Evolutionary conservation across 306 rosid genomes (phyloP).

Genomic region (Casuarina cunninghamiana): DNA sequence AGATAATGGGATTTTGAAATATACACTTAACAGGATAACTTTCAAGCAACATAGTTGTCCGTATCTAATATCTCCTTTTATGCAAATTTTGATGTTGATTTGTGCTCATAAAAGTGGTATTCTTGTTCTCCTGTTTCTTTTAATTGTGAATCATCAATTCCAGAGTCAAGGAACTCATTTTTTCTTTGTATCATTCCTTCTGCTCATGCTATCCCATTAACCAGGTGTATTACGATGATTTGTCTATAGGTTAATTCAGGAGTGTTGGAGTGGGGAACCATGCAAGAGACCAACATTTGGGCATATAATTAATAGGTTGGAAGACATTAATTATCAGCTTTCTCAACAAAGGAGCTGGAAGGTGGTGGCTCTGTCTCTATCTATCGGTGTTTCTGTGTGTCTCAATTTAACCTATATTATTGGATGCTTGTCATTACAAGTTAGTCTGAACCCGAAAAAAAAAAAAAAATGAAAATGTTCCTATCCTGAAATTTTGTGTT

Average conservation of each 20-base stretch:
- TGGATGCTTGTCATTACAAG: not conserved
- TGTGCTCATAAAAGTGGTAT: not conserved
- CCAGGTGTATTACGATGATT: not conserved
- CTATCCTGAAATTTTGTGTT: not conserved
- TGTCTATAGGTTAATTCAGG: slow-evolving; percentile 43
- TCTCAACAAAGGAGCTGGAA: slow-evolving; percentile 35
- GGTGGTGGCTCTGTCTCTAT: slow-evolving; percentile 37
- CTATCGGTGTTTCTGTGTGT: not conserved
- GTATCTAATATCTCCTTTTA: not conserved
- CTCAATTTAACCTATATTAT: not conserved
- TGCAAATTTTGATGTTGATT: not conserved
- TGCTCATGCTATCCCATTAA: not conserved
- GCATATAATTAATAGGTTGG: slow-evolving; percentile 45
- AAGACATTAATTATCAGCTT: slow-evolving; percentile 29
- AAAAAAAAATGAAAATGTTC: not conserved
- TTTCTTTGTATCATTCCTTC: not conserved
- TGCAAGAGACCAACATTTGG: slow-evolving; percentile 48
- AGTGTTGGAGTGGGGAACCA: slow-evolving; percentile 49
- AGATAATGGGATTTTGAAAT: slow-evolving; percentile 19
- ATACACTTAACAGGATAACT: not conserved
- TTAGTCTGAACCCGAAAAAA: not conserved
- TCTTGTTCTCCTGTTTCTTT: not conserved
- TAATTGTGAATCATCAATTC: not conserved
- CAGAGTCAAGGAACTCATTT: not conserved
- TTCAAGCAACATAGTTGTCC: not conserved